A percentile compares a stretch with the other conserved stretches of the same genome.
Conservation (phyloP, 129 eudicot species). For the Centrapalus pauciflorus region DNA sequence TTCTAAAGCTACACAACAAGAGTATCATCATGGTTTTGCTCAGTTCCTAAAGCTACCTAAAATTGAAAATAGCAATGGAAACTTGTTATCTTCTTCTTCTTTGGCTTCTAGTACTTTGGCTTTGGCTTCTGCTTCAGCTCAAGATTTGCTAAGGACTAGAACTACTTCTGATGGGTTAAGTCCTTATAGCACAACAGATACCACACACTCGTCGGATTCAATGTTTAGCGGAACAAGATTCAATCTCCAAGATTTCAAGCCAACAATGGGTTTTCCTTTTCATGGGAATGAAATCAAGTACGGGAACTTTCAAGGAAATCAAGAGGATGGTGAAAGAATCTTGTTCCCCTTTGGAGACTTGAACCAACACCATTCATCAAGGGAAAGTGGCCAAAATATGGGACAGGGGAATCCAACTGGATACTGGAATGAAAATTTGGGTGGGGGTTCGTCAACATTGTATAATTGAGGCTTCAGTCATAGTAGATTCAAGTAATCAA, state of each 20-base stretch:
- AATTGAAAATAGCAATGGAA: constrained; percentile 24
- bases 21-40: constrained; percentile 22
- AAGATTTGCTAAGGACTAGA: constrained; percentile 17
- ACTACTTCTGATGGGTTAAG: constrained; percentile 9
- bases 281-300: constrained; percentile 36
- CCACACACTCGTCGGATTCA: neutral
- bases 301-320: constrained; percentile 18
- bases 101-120: constrained; percentile 11
- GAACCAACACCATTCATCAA: constrained; percentile 31
- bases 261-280: constrained; percentile 28
- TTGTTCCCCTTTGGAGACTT: constrained; percentile 41
- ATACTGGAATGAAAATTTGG: constrained; percentile 37
- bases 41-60: constrained; percentile 35
- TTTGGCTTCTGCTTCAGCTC: constrained; percentile 8
- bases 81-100: constrained; percentile 27
- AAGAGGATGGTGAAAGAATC: constrained; percentile 22
- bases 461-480: constrained; percentile 13
- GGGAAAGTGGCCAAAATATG: constrained; percentile 20
- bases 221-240: constrained; percentile 29
- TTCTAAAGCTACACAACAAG: constrained; percentile 23
- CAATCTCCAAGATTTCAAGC: constrained; percentile 34
- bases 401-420: constrained; percentile 28
- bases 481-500: neutral
- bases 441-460: constrained; percentile 36
- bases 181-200: constrained; percentile 8